These are phyloP conservation scores for Sphagnum tenellum DNA, from an alignment of 225 moss, liverwort and hornwort species.

Conservation along the genomic window DNA sequence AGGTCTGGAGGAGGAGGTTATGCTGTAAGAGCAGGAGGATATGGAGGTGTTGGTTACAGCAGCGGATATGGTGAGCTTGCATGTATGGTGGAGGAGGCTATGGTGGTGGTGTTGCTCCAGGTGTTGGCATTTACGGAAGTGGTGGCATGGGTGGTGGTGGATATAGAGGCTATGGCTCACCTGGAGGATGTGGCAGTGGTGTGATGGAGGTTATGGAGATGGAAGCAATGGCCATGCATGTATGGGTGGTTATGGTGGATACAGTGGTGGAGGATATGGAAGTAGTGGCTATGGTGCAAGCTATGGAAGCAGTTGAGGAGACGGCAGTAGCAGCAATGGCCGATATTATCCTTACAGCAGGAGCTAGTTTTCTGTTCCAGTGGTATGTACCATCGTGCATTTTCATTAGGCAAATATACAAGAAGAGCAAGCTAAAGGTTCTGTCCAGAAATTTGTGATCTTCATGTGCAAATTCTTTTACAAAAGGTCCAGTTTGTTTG, in stretches of 20 bases:
- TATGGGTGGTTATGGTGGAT: constrained; percentile 81
- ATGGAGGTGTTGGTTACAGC: constrained; percentile 69
- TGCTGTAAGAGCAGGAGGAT: constrained; percentile 55
- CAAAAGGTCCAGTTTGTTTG: no score
- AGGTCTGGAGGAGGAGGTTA: constrained; percentile 55
- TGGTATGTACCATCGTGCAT: no score
- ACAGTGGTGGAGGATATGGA: constrained; percentile 68
- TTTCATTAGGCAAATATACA: no score
- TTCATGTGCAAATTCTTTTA: no score
- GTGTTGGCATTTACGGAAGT: constrained; percentile 59
- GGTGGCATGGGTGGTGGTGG: constrained; percentile 71
- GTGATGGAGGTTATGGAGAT: constrained; percentile 88
- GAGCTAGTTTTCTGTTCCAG: constrained; percentile 28
- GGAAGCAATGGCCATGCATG: constrained; percentile 57
- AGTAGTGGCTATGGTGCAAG: constrained; percentile 56
- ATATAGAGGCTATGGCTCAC: constrained; percentile 68
- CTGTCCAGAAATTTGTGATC: no score
- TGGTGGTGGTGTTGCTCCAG: constrained; percentile 37
- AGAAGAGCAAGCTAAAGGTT: no score
- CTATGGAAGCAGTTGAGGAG: constrained; percentile 67
- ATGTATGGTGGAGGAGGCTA: constrained; percentile 48
- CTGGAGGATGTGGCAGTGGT: constrained; percentile 79
- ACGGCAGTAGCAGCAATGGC: constrained; percentile 83
- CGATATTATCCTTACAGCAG: constrained; percentile 97
- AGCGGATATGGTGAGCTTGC: constrained; percentile 47